phyloP scores from a whole-genome alignment of 257 asterid species.

The Buddleja alternifolia region DNA sequence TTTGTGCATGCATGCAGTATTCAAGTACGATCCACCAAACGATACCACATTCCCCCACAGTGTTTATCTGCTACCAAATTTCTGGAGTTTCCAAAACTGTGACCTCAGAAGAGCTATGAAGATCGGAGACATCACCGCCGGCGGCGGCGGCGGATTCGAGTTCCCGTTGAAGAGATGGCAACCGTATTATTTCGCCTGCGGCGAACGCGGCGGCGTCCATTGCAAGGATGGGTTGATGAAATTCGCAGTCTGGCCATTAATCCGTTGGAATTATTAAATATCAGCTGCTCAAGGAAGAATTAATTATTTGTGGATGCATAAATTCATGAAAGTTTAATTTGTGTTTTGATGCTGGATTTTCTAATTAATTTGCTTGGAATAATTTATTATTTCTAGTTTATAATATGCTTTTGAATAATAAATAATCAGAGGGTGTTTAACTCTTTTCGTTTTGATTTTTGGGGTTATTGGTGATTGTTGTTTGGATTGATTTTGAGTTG shows the following conservation, averaged over 20 bases:
- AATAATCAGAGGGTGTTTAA: not conserved
- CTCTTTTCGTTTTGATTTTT: not conserved
- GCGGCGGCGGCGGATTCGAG: conserved; percentile 64
- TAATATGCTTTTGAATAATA: not conserved
- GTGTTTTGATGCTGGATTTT: too few species aligned
- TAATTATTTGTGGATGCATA: too few species aligned
- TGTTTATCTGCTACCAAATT: conserved; percentile 58
- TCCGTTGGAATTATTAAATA: conserved; percentile 45
- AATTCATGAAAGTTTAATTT: too few species aligned
- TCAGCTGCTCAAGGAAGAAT: too few species aligned
- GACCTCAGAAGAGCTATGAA: conserved; percentile 59
- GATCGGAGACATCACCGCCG: conserved; percentile 50
- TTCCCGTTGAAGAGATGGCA: conserved; percentile 59
- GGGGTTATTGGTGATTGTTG: too few species aligned
- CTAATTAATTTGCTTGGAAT: too few species aligned
- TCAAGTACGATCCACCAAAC: conserved; percentile 76
- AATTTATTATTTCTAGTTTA: too few species aligned
- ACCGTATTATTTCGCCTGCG: conserved; percentile 74
- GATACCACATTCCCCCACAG: conserved; percentile 64
- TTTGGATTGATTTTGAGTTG: not conserved
- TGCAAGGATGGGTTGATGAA: conserved; percentile 81
- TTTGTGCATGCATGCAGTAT: conserved; percentile 45
- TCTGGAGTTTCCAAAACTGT: conserved; percentile 63
- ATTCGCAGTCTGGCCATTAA: conserved; percentile 62
- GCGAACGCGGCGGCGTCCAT: conserved; percentile 58